Evolutionary conservation across 345 rosid genomes (phyloP).

Genomic region (Lepidium didymum): DNA sequence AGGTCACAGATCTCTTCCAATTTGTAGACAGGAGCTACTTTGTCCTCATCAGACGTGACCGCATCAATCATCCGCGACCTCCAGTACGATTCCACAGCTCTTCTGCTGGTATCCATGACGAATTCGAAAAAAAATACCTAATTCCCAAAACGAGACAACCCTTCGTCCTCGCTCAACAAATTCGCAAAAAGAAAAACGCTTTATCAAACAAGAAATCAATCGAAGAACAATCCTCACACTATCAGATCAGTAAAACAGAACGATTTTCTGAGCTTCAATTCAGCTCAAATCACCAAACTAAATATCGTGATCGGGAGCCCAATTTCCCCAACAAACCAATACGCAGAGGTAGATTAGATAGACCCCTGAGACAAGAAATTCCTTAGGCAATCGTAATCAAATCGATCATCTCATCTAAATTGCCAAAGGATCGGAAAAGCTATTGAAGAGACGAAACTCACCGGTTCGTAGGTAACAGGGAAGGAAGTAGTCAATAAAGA

Average conservation of each 20-base stretch:
- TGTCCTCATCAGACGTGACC: slow-evolving; percentile 86
- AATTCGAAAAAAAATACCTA: not conserved
- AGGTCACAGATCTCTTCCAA: slow-evolving; percentile 94
- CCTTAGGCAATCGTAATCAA: not conserved
- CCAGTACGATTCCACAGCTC: slow-evolving; percentile 99
- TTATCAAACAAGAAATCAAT: not conserved
- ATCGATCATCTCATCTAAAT: not conserved
- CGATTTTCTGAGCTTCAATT: slow-evolving; percentile 16
- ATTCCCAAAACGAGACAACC: not conserved
- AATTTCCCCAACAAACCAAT: slow-evolving; percentile 1
- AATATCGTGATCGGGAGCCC: slow-evolving; percentile 13
- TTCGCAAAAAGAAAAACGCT: not conserved
- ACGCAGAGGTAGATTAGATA: not conserved
- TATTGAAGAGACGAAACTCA: slow-evolving; percentile 12
- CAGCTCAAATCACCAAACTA: not conserved
- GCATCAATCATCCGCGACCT: slow-evolving; percentile 88
- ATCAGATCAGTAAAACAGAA: slow-evolving; percentile 7
- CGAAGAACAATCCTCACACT: not conserved
- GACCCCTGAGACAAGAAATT: not conserved
- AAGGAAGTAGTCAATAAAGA: slow-evolving; percentile 16
- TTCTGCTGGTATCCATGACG: slow-evolving; percentile 92
- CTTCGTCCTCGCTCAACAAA: slow-evolving; percentile 4
- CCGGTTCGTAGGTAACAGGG: slow-evolving; percentile 15
- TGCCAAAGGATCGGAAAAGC: not conserved
- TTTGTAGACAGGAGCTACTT: slow-evolving; percentile 93